phyloP scores from a whole-genome alignment of 164 flowering plant genomes.

The Berberis vulgaris region DNA sequence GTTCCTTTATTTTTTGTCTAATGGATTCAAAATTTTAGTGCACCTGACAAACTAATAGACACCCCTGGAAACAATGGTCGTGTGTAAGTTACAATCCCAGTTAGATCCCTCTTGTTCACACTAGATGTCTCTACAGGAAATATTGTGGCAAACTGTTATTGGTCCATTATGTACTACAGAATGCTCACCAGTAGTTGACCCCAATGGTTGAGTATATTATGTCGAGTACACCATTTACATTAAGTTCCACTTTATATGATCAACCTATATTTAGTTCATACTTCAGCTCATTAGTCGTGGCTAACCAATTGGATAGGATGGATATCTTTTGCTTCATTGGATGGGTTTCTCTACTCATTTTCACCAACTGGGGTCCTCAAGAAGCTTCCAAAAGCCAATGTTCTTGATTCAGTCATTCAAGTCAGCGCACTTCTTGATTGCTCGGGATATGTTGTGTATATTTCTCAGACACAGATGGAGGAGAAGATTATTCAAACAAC shows the following conservation, averaged over 20 bases:
- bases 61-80: slow-evolving; percentile 80
- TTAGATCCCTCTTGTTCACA: slow-evolving; percentile 46
- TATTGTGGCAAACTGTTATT: slow-evolving; percentile 56
- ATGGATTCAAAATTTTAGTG: slow-evolving; percentile 82
- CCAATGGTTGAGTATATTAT: slow-evolving; percentile 49
- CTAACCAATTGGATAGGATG: slow-evolving; percentile 42
- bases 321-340: slow-evolving; percentile 82
- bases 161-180: slow-evolving; percentile 62
- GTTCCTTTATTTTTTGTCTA: too few relatives aligned
- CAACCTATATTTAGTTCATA: background rate
- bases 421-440: slow-evolving; percentile 77
- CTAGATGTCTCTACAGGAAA: slow-evolving; percentile 59
- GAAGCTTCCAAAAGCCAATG: slow-evolving; percentile 35
- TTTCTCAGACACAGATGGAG: slow-evolving; percentile 61
- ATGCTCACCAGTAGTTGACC: slow-evolving; percentile 58
- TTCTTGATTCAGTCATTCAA: slow-evolving; percentile 51
- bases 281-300: background rate
- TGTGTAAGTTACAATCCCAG: slow-evolving; percentile 54
- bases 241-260: too few relatives aligned
- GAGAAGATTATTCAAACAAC: slow-evolving; percentile 37
- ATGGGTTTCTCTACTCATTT: slow-evolving; percentile 71
- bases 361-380: slow-evolving; percentile 61
- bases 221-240: background rate
- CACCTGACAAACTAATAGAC: slow-evolving; percentile 38
- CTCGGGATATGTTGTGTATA: slow-evolving; percentile 71